Evolutionary conservation across 768 basidiomycete species (phyloP).

Genomic region (Naematelia encephala): DNA sequence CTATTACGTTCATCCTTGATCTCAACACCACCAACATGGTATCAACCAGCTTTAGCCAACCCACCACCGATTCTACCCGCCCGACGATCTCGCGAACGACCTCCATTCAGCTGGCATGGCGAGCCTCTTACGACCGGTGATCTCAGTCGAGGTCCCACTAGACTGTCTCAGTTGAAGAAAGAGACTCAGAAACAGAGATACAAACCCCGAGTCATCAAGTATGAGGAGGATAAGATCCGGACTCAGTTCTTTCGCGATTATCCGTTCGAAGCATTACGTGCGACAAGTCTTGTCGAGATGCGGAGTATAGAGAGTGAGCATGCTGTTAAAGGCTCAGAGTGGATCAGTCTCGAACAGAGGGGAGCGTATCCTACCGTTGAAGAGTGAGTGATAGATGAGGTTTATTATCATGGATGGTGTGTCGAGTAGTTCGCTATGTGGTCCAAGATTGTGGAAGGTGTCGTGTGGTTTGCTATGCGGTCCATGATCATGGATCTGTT

Average conservation of each 20-base stretch:
- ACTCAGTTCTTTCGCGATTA: constrained; percentile 92
- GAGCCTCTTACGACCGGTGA: too few species aligned
- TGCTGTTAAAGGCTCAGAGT: constrained; percentile 57
- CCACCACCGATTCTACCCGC: constrained; percentile 85
- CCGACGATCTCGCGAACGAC: constrained; percentile 59
- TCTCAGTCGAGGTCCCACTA: not conserved
- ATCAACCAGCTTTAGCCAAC: constrained; percentile 74
- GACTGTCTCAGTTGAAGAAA: not conserved
- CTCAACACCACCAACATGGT: constrained; percentile 72
- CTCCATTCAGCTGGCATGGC: not conserved
- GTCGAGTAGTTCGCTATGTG: too few species aligned
- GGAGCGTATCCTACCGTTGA: constrained; percentile 79
- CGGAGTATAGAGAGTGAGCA: constrained; percentile 21
- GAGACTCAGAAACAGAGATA: constrained; percentile 28
- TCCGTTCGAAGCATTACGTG: constrained; percentile 89
- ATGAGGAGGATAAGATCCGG: constrained; percentile 80
- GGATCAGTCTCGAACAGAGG: constrained; percentile 77
- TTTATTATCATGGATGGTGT: constrained; percentile 14
- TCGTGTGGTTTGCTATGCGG: too few species aligned
- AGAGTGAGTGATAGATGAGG: constrained; percentile 63
- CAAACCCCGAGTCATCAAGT: constrained; percentile 62
- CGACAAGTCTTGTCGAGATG: constrained; percentile 71
- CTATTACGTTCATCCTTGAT: constrained; percentile 67
- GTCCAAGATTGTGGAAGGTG: too few species aligned
- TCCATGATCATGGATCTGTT: too few species aligned